Base-by-base conservation (phyloP, 2,329 filamentous ascomycete species). In the Xylariaceae sp. region DNA sequence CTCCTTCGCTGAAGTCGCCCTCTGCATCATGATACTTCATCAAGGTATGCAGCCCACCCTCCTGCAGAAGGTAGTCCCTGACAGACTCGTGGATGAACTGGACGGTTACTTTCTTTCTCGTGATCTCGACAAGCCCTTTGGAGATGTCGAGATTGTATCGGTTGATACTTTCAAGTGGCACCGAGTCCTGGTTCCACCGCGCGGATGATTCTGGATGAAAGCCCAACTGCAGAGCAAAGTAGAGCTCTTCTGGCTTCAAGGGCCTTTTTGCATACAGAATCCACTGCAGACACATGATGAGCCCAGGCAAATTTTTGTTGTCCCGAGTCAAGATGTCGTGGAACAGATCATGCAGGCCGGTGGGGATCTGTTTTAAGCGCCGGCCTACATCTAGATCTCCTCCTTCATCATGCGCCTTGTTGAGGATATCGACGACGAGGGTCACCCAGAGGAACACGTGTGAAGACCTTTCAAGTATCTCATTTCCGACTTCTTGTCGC, bases 51-150 rank as follows among this genome's bases (percentile, higher is more conserved):
- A 64, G 40, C 0, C 62, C 62, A 0, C 48, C 40, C 2, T 60
- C 57, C 3, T 54, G 55, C 3, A 68, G 18, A 0, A 73, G 53
- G 26, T 65, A 71, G n/a, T 72, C 67, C 1, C 57, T 47, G 0
- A 72, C 64, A 0, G 68, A 69, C 39, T 71, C 66, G 25, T 73
- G 68, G 3, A 72, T 72, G 43, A 73, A 75, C 36, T 75, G 70
- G 1, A 73, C 62, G 0, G 44, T 61, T 0, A 47, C 42, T 0
- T 16, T 1, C 8, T 53, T 47, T 9, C 47, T 58, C 0, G 61
- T 64, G 1, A 63, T 38, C 33, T 73, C 68, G 0, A 60, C 61
- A 6, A 76, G 52, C 0, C 72, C 71, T 41, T 74, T 75, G 0
- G 70, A 75, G 0, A 50, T 62, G 24, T 53, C 53, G 0, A 64